Base-by-base conservation (phyloP, 225 moss, liverwort and hornwort genomes). In the Neckera pumila region DNA sequence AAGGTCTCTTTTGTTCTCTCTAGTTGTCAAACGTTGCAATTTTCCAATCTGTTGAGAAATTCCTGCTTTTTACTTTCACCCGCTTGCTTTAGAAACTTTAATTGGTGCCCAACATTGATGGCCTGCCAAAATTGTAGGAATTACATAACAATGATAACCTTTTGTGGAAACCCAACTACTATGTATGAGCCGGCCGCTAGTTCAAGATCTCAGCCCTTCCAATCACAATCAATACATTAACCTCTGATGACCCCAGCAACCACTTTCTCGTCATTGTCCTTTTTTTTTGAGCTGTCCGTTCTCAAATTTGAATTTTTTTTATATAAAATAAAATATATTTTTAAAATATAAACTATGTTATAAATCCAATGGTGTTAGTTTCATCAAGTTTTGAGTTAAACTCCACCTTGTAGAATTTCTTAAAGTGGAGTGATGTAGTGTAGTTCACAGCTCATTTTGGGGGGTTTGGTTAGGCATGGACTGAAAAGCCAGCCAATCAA, bases 121-220 rank as follows among this genome's bases (percentile, higher is more conserved):
- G 5, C 8, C 47, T 47, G 11, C 47, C 11, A 47, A 47, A 8
- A 0, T 62, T 4, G 15, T 2, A 15, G 31, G 16, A 63, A 63
- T 63, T 33, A 59, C 9, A 25, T 59, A 26, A 12, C 22, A 58
- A 22, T 58, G 10, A 10, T 10, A 33, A 63, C 17, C 17, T 2
- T 63, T 4, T 2, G 14, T 63, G 17, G 31, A 33, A 63, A 4
- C 31, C 63, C 2, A 33, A 2, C 17, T 64, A 33, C 0, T 18
- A 3, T 18, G 3, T 34, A 3, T 65, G 5, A 34, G 36, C 1
- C 0, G 3, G 5, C 10, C 3, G 19, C 3, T 1, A n/a, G 1
- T 22, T n/a, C 1, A 18, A 2, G 20, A n/a, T 4, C 6, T 11
- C 3, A 0, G 1, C n/a, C n/a, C 4, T 66, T 0, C 20, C 6